Evolutionary conservation across 2,329 filamentous ascomycete species (phyloP).

Genomic region (Chrysosphaeria jannelii): DNA sequence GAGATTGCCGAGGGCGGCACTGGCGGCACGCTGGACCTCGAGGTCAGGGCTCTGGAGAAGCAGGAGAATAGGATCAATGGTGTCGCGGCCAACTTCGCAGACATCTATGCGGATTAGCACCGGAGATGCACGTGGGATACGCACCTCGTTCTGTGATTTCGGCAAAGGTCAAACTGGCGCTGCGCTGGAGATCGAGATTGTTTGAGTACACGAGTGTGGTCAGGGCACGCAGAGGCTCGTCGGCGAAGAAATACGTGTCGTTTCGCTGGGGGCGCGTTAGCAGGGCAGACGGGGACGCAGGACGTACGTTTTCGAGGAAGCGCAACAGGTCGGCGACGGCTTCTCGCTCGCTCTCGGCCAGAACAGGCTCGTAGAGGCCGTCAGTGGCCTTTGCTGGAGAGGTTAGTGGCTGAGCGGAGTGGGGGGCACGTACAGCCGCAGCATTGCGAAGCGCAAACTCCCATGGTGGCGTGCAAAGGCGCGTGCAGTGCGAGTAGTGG

Average conservation of each 20-base stretch:
- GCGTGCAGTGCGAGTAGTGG: too few relatives aligned
- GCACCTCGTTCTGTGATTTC: constrained; percentile 93
- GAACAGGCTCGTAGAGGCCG: constrained; percentile 56
- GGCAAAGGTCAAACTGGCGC: constrained; percentile 91
- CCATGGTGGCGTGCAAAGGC: constrained; percentile 18
- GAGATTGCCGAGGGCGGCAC: constrained; percentile 80
- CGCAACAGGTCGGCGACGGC: constrained; percentile 84
- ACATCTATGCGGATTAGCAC: constrained; percentile 45
- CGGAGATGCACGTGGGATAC: neutral
- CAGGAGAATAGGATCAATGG: constrained; percentile 83
- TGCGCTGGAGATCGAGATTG: constrained; percentile 91
- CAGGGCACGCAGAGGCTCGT: constrained; percentile 73
- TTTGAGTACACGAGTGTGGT: constrained; percentile 95
- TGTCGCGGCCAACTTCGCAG: constrained; percentile 78
- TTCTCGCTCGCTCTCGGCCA: constrained; percentile 89
- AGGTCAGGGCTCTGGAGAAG: constrained; percentile 86
- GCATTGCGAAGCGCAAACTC: constrained; percentile 28
- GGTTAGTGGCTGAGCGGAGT: constrained; percentile 2
- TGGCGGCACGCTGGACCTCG: constrained; percentile 87
- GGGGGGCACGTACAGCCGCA: constrained; percentile 17
- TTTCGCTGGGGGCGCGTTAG: constrained; percentile 32
- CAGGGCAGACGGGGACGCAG: neutral
- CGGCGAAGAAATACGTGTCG: constrained; percentile 95
- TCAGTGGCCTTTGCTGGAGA: constrained; percentile 40
- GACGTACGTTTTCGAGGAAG: constrained; percentile 77